A percentile compares a stretch with the other conserved stretches of the same genome.
Evolutionary conservation across 805 yeast species (phyloP).

Genomic region (Lipomyces yamanashiensis): DNA sequence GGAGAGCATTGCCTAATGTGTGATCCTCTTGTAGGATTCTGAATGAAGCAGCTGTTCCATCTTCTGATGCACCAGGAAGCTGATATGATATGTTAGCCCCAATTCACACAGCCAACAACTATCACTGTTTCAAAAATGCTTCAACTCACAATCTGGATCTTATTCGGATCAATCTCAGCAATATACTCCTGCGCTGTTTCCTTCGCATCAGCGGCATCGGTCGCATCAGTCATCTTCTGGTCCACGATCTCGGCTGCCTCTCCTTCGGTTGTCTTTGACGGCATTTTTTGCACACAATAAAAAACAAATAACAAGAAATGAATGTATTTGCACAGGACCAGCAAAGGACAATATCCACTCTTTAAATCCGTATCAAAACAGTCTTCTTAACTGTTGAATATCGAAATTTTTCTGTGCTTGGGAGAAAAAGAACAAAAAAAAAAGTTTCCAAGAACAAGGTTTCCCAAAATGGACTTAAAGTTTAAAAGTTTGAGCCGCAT

Average conservation of each 20-base stretch:
- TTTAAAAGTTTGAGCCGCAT: neutral
- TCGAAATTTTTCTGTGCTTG: neutral
- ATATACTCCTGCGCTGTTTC: conserved; percentile 8
- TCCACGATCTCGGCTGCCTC: conserved; percentile 13
- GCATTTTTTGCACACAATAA: neutral
- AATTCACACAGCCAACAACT: neutral
- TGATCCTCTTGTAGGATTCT: conserved; percentile 94
- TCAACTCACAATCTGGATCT: conserved; percentile 42
- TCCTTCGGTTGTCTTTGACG: conserved; percentile 9
- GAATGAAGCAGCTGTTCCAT: conserved; percentile 93
- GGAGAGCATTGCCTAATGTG: conserved; percentile 90
- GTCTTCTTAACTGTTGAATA: no score
- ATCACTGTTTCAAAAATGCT: neutral
- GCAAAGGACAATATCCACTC: no score
- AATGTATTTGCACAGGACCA: no score
- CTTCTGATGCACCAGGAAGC: conserved; percentile 88
- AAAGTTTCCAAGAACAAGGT: no score
- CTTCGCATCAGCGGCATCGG: conserved; percentile 12
- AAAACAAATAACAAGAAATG: no score
- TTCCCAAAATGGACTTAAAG: no score
- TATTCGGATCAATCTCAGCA: conserved; percentile 40
- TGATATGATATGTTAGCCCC: conserved; percentile 7
- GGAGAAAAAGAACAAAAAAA: neutral
- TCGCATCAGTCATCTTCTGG: conserved; percentile 18
- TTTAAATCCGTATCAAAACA: no score